Percentiles rank a stretch among this genome's conserved stretches.
Evolutionary conservation across 306 rosid genomes (phyloP).

Genomic region (Luffa acutangula): DNA sequence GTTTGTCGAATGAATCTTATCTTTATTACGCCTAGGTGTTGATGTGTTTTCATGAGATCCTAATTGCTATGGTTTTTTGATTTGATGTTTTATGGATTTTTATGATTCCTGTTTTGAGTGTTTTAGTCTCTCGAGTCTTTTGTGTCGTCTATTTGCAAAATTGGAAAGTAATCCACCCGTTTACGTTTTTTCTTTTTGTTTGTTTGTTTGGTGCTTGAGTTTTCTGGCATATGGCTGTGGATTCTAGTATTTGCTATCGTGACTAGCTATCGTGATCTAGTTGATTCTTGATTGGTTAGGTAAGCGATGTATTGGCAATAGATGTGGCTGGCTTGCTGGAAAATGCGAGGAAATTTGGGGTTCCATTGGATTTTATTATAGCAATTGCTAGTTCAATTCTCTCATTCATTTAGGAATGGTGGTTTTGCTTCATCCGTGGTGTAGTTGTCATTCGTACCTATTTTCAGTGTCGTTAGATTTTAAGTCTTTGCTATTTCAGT

Average conservation of each 20-base stretch:
- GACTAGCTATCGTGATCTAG: not conserved
- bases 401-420: not conserved
- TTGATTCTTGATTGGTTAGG: not conserved
- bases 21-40: not conserved
- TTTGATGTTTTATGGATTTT: not conserved
- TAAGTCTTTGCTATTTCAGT: not conserved
- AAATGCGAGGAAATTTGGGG: not conserved
- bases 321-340: not conserved
- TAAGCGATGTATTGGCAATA: not conserved
- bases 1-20: not conserved
- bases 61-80: not conserved
- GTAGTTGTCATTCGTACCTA: not conserved
- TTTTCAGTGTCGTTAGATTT: not conserved
- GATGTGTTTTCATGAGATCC: not conserved
- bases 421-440: not conserved
- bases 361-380: not conserved
- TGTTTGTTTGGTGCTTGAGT: not conserved
- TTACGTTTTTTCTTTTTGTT: not conserved
- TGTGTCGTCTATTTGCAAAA: not conserved
- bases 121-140: not conserved
- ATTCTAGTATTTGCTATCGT: not conserved
- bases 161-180: not conserved
- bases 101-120: not conserved
- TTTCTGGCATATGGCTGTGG: not conserved
- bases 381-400: not conserved